Base-by-base conservation (phyloP, 1,284 basidiomycete genomes). In the Microbotryomycetes sp. region DNA sequence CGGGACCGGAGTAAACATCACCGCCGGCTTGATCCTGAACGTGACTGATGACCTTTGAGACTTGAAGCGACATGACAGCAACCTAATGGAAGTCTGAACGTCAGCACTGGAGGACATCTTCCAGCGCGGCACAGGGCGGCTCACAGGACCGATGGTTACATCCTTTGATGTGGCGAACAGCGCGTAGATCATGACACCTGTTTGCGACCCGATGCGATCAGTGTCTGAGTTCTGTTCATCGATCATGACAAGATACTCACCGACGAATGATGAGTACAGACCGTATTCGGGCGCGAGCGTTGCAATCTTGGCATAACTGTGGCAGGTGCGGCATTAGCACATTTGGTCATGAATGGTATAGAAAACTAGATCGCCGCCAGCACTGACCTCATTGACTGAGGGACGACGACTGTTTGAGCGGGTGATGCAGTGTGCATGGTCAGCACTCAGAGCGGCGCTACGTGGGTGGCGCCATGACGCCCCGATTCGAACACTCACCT, bases 51-150 rank as follows among this genome's bases (percentile, higher is more conserved):
- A 94, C 85, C 72, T 89, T 85, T 16, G 89, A 82, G n/a, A 86
- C 85, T 36, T 90, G 88, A 58, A 96, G 83, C 6, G 90, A 94
- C 92, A 97, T 96, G 76, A 98, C 94, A 19, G 94, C 93, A 31
- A 68, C 50, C 12, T 29, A 31, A 14, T 25, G 26, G 50, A 4
- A 52, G 26, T 3, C 6, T 15, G 16, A 16, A 31, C 9, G 50
- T 52, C 6, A 60, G 30, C 36, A 69, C 65, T 12, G 69, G 63
- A 25, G 64, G 59, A 2, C 66, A 70, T 71, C 72, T 72, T 54
- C 72, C 71, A 7, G 65, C 65, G 66, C 52, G 28, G 51, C 16
- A 12, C 2, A 26, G 28, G 23, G 28, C 6, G 7, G 29, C 29
- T 42, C 36, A 94, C 92, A 3, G 92, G 92, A 55, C 92, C 92